These are phyloP conservation scores for Colletotrichum sublineola DNA, from an alignment of 2,329 filamentous ascomycete species.

Conservation along the genomic window DNA sequence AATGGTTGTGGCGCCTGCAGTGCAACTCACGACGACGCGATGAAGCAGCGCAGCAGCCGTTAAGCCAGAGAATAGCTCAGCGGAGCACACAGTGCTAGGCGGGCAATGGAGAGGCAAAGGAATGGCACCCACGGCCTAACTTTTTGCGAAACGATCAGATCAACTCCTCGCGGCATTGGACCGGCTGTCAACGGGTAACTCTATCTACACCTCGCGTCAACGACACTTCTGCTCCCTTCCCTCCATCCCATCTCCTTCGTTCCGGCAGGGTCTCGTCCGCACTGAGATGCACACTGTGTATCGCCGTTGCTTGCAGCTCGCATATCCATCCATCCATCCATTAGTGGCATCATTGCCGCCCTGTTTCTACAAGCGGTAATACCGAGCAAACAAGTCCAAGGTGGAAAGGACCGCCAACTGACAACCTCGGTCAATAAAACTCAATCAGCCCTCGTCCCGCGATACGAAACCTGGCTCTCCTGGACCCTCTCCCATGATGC, in stretches of 20 bases:
- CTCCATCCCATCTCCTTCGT: neutral
- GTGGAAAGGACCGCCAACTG: conserved; percentile 14
- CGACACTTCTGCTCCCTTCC: conserved; percentile 29
- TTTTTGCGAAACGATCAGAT: conserved; percentile 34
- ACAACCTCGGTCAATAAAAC: conserved; percentile 36
- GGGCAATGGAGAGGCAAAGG: conserved; percentile 7
- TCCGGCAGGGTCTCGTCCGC: conserved; percentile 27
- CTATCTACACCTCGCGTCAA: conserved; percentile 42
- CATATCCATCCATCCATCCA: neutral
- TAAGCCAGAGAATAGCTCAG: neutral
- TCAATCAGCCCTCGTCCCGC: conserved; percentile 21
- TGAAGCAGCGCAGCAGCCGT: neutral
- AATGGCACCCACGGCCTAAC: conserved; percentile 6
- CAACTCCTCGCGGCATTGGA: conserved; percentile 19
- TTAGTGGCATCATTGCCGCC: conserved; percentile 29
- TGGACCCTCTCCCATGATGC: conserved; percentile 22
- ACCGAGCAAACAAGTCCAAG: conserved; percentile 28
- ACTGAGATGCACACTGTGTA: neutral
- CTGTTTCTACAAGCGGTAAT: conserved; percentile 32
- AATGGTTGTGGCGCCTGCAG: conserved; percentile 18
- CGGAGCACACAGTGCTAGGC: conserved; percentile 29
- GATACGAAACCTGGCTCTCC: conserved; percentile 32
- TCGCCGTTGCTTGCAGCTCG: conserved; percentile 15
- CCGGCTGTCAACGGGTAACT: conserved; percentile 40
- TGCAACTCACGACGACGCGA: conserved; percentile 23